phyloP scores from a whole-genome alignment of 2,329 filamentous ascomycete genomes.

The Aaosphaeria arxii region DNA sequence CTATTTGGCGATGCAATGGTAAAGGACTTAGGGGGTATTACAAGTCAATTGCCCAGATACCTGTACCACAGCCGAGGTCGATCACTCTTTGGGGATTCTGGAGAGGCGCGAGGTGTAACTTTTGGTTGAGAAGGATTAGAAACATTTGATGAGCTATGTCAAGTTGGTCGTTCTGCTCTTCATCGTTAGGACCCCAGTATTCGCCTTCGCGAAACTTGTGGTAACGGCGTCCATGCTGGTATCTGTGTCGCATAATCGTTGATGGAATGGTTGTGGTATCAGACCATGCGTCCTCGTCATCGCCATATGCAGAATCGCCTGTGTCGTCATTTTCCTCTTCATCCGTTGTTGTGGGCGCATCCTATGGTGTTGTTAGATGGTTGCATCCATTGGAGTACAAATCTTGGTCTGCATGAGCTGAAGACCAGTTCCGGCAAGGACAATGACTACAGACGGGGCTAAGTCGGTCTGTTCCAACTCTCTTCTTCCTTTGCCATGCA shows the following conservation, averaged over 20 bases:
- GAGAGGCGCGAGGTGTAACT: conserved; percentile 21
- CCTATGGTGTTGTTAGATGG: no score
- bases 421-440: no score
- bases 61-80: conserved; percentile 30
- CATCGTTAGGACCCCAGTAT: conserved; percentile 34
- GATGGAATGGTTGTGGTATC: conserved; percentile 23
- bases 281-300: conserved; percentile 7
- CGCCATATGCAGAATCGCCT: conserved; percentile 2
- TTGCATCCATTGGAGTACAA: no score
- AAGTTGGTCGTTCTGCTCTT: conserved; percentile 35
- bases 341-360: not conserved
- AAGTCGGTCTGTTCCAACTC: no score
- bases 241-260: conserved; percentile 20
- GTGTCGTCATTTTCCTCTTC: not conserved
- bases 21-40: conserved; percentile 6
- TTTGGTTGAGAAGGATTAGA: conserved; percentile 19
- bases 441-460: no score
- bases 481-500: no score
- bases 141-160: conserved; percentile 38
- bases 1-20: conserved; percentile 1
- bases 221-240: conserved; percentile 27
- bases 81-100: conserved; percentile 19
- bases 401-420: no score
- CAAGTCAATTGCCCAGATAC: conserved; percentile 6
- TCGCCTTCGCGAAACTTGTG: conserved; percentile 24